A percentile compares a stretch with the other conserved stretches of the same genome.
These are phyloP conservation scores for Irpex sp. DNA, from an alignment of 1,284 basidiomycete genomes.

Conservation along the genomic window DNA sequence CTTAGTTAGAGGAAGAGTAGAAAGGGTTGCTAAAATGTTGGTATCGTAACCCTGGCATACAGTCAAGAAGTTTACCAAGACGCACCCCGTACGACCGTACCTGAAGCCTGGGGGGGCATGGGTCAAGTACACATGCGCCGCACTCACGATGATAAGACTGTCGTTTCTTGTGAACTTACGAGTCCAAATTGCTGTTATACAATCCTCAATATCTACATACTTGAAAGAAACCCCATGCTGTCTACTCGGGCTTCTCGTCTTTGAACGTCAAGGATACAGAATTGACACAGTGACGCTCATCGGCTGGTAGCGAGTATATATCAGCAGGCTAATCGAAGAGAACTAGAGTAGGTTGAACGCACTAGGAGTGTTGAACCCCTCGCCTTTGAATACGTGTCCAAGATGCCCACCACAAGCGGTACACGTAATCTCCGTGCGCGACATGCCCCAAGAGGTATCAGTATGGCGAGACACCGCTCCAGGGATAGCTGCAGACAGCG, in stretches of 20 bases:
- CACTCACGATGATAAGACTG: no score
- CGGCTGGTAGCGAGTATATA: constrained; percentile 37
- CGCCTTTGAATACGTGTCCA: constrained; percentile 93
- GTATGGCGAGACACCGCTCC: constrained; percentile 81
- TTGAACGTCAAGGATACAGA: constrained; percentile 83
- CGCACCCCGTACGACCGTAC: no score
- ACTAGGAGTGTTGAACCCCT: constrained; percentile 77
- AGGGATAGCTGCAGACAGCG: constrained; percentile 62
- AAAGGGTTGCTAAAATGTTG: no score
- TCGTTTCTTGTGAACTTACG: no score
- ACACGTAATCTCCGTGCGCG: constrained; percentile 76
- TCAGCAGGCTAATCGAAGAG: constrained; percentile 18
- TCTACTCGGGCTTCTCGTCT: constrained; percentile 35
- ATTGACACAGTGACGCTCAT: constrained; percentile 90
- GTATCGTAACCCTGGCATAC: no score
- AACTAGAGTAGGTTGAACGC: constrained; percentile 15
- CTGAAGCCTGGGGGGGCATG: no score
- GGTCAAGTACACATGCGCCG: no score
- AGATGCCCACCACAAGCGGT: constrained; percentile 87
- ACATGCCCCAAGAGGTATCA: constrained; percentile 54
- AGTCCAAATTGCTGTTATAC: no score
- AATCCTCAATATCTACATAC: no score
- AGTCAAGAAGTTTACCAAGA: no score
- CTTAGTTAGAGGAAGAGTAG: no score
- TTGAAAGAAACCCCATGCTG: neutral